Percentiles rank a stretch among this genome's conserved stretches.
phyloP scores from a whole-genome alignment of 148 eudicot species.

The Camellia japonica region DNA sequence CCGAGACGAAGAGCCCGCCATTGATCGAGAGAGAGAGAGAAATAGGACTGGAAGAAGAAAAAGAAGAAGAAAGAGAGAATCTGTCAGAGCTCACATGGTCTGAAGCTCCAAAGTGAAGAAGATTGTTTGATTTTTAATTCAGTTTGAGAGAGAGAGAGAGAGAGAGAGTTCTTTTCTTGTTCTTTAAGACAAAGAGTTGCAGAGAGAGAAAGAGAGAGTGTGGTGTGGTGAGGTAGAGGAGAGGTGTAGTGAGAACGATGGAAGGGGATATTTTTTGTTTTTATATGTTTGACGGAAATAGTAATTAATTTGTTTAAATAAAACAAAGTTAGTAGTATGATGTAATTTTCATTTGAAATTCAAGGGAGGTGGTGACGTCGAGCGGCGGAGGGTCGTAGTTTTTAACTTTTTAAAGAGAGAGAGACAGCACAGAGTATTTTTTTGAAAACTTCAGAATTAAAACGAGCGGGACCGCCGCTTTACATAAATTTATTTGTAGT shows the following conservation, averaged over 20 bases:
- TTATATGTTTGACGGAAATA: not conserved
- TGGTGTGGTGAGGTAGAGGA: not conserved
- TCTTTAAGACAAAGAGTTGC: constrained; percentile 29
- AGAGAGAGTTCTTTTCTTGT: constrained; percentile 19
- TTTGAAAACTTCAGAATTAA: not conserved
- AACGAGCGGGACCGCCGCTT: constrained; percentile 14
- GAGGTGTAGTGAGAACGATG: constrained; percentile 17
- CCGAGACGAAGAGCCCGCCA: constrained; percentile 61
- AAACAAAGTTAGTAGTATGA: not conserved
- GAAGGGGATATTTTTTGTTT: not conserved
- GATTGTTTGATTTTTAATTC: constrained; percentile 26
- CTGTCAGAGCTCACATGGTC: constrained; percentile 72
- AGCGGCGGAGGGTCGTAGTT: not conserved
- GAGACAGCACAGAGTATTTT: too few relatives aligned
- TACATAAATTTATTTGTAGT: not conserved
- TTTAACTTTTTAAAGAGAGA: not conserved
- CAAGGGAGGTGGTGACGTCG: constrained; percentile 9
- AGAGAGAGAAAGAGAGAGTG: constrained; percentile 6
- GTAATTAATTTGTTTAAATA: too few relatives aligned
- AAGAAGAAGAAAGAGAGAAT: constrained; percentile 10
- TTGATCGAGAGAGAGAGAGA: constrained; percentile 18
- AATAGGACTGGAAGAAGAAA: constrained; percentile 10
- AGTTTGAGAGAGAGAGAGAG: constrained; percentile 14
- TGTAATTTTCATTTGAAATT: not conserved
- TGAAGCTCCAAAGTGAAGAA: constrained; percentile 34